Conservation (phyloP, 371 early-diverging fungal species). For the Mucor plumbeus region DNA sequence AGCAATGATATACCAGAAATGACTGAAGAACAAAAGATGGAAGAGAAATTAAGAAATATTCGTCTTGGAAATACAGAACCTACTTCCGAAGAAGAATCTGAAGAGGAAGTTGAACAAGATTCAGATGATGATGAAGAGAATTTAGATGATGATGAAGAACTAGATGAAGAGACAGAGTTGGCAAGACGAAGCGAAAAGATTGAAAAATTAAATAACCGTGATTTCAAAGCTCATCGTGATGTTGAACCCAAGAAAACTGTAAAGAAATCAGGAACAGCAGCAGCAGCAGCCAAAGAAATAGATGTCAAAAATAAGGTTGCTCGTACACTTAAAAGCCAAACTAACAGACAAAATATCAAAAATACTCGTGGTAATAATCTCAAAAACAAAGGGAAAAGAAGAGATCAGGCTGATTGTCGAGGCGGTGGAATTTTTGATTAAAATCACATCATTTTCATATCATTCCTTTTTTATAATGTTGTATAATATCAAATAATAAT, state of each 20-base stretch:
- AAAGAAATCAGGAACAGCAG: conserved; percentile 25
- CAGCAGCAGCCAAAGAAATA: conserved; percentile 48
- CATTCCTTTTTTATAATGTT: neutral
- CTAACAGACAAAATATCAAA: conserved; percentile 38
- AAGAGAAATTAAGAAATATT: conserved; percentile 36
- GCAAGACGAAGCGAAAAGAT: conserved; percentile 36
- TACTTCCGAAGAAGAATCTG: conserved; percentile 37
- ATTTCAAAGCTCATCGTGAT: conserved; percentile 65
- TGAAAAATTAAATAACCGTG: conserved; percentile 56
- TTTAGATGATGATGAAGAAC: conserved; percentile 36
- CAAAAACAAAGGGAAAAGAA: conserved; percentile 66
- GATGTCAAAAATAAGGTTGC: conserved; percentile 67
- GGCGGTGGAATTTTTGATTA: conserved; percentile 50
- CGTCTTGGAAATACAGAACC: conserved; percentile 50
- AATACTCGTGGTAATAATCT: conserved; percentile 44
- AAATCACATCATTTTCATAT: neutral
- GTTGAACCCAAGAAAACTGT: conserved; percentile 31
- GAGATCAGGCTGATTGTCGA: conserved; percentile 42
- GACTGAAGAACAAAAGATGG: conserved; percentile 37
- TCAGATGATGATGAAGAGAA: conserved; percentile 38
- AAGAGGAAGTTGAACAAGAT: conserved; percentile 34
- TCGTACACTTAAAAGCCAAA: conserved; percentile 46
- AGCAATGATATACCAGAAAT: conserved; percentile 31
- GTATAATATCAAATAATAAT: neutral
- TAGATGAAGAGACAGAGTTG: conserved; percentile 31